Evolutionary conservation across 176 grass and related monocot species (phyloP), one percentile per base, ranked within the genome.

Genomic region (Oryza australiensis): DNA sequence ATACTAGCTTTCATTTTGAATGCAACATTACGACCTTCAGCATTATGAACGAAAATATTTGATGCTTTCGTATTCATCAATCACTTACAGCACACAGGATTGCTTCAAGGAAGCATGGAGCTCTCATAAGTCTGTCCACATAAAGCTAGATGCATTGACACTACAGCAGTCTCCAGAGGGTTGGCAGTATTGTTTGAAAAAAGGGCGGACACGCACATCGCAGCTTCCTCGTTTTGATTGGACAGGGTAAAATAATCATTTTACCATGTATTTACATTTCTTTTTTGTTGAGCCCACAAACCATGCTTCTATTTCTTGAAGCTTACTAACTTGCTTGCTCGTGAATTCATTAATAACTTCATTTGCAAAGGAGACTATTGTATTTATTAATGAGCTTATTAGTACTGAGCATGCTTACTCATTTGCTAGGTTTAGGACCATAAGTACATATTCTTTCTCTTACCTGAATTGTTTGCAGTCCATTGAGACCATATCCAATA

Each of bases 101-200:
- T 95, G 93, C 79, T 95, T 99, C 65, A 93, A 81, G 89, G 89
- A 87, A 79, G 84, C 89, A 83, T 99, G 96, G 96, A 88, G 87
- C 76, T 82, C 86, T 71, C 96, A 99, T 66, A 99, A 95, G 83
- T 92, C 89, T 77, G 80, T 94, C 12, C 96, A 99, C 68, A 84
- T 74, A 48, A 95, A 93, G 72, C 46, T 80, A 70, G 85, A 66
- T 84, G 80, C 55, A 42, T 43, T 76, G 30, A 22, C 76, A 85
- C 82, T 89, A n/a, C 85, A 88, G 67, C 74, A 80, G 66, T 81
- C 82, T 74, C 79, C 73, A 86, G 87, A 89, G 48, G 96, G 77
- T 83, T 99, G 96, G 96, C 64, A 85, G 64, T 99, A 95, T 93
- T 99, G 89, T 89, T 59, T 92, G 59, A 91, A 64, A 88, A 99